Evolutionary conservation across 345 rosid genomes (phyloP).

Genomic region (Adansonia digitata): DNA sequence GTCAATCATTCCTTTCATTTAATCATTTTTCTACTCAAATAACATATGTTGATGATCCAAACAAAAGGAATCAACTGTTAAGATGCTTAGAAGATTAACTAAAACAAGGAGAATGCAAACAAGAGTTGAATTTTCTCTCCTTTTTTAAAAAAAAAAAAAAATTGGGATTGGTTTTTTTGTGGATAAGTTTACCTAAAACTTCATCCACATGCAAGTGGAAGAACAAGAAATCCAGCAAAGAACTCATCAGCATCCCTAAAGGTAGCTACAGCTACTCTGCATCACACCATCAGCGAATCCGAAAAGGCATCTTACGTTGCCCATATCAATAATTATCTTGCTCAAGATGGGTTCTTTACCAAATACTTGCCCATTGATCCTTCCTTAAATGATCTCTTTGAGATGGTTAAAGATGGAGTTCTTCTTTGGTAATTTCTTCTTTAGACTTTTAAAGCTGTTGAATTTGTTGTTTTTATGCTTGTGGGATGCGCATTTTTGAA

Average conservation of each 20-base stretch:
- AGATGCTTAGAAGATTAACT: background rate
- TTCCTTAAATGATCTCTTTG: slow-evolving; percentile 81
- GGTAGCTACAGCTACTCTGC: slow-evolving; percentile 82
- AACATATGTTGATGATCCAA: background rate
- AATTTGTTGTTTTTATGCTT: slow-evolving; percentile 6
- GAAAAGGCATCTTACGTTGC: slow-evolving; percentile 92
- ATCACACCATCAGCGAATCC: slow-evolving; percentile 88
- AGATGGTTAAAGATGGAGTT: slow-evolving; percentile 89
- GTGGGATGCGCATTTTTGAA: background rate
- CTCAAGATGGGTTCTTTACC: slow-evolving; percentile 64
- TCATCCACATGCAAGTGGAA: slow-evolving; percentile 73
- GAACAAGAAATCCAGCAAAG: slow-evolving; percentile 68
- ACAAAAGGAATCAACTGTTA: background rate
- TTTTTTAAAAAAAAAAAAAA: too few species aligned
- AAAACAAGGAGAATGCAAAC: background rate
- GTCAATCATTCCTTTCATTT: background rate
- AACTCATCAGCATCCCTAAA: slow-evolving; percentile 92
- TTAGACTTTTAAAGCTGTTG: background rate
- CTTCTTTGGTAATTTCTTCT: slow-evolving; percentile 64
- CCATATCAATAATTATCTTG: slow-evolving; percentile 89
- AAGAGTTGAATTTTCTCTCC: background rate
- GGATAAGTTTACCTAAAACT: slow-evolving; percentile 72
- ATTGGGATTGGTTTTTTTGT: background rate
- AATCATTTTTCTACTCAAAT: background rate
- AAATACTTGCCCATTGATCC: slow-evolving; percentile 78